Conservation (phyloP, 2,329 filamentous ascomycete species). For the Sclerotinia borealis region DNA sequence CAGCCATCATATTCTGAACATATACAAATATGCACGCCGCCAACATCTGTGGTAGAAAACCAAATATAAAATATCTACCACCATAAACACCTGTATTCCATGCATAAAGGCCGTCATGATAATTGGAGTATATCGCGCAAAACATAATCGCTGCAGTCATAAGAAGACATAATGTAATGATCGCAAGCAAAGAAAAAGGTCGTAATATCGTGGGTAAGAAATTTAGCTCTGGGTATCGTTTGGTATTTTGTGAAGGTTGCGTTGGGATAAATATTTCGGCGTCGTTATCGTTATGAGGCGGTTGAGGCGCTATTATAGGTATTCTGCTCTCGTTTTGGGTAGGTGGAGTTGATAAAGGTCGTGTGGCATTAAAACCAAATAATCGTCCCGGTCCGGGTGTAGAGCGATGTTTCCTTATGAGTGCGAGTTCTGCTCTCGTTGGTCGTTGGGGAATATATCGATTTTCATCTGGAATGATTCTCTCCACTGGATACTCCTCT, state of each 20-base stretch:
- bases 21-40: conserved; percentile 68
- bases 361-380: conserved; percentile 30
- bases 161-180: conserved; percentile 56
- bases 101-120: conserved; percentile 57
- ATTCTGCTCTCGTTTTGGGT: neutral
- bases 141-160: conserved; percentile 71
- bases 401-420: conserved; percentile 34
- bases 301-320: neutral
- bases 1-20: conserved; percentile 65
- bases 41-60: conserved; percentile 75
- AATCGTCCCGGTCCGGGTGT: conserved; percentile 28
- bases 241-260: conserved; percentile 37
- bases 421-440: conserved; percentile 27
- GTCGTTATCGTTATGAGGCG: conserved; percentile 8
- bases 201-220: conserved; percentile 70
- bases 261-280: conserved; percentile 44
- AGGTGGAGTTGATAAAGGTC: conserved; percentile 24
- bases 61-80: conserved; percentile 75
- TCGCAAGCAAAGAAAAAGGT: conserved; percentile 53
- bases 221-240: conserved; percentile 49
- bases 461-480: conserved; percentile 42
- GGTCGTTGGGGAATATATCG: conserved; percentile 26
- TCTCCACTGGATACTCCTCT: conserved; percentile 42
- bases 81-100: conserved; percentile 64
- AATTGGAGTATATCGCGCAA: conserved; percentile 61